Percentiles rank a stretch among this genome's conserved stretches.
Conservation (phyloP, 148 eudicot species). For the Persicaria maculosa region DNA sequence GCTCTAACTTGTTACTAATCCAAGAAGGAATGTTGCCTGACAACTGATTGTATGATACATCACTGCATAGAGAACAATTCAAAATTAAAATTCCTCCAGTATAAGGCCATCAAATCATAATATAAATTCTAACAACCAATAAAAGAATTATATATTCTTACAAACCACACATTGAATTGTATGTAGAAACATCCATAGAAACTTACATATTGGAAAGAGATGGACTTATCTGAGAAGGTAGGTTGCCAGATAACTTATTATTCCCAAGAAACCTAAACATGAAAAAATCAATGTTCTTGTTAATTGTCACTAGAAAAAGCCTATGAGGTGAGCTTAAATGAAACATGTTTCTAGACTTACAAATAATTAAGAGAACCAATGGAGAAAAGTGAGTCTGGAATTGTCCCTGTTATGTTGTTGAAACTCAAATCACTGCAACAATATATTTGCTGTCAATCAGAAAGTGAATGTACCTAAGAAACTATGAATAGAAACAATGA, state of each 20-base stretch:
- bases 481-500: too few relatives aligned
- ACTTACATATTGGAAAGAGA: slow-evolving; percentile 59
- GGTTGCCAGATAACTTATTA: slow-evolving; percentile 54
- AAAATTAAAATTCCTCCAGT: not conserved
- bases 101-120: not conserved
- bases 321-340: not conserved
- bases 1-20: slow-evolving; percentile 42
- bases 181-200: not conserved
- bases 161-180: not conserved
- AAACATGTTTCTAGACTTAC: slow-evolving; percentile 27
- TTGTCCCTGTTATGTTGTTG: slow-evolving; percentile 38
- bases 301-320: not conserved
- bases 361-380: slow-evolving; percentile 38
- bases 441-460: not conserved
- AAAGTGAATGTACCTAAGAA: too few relatives aligned
- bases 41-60: slow-evolving; percentile 71
- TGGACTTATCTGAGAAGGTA: slow-evolving; percentile 48
- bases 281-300: slow-evolving; percentile 5
- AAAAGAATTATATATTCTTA: not conserved
- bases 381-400: slow-evolving; percentile 60
- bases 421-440: slow-evolving; percentile 85
- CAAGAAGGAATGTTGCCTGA: slow-evolving; percentile 83
- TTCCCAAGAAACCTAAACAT: slow-evolving; percentile 74
- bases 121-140: not conserved
- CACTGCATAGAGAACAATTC: slow-evolving; percentile 47